A percentile compares a stretch with the other conserved stretches of the same genome.
phyloP scores from a whole-genome alignment of 1,284 basidiomycete species.

The Leccinum angustisporum region DNA sequence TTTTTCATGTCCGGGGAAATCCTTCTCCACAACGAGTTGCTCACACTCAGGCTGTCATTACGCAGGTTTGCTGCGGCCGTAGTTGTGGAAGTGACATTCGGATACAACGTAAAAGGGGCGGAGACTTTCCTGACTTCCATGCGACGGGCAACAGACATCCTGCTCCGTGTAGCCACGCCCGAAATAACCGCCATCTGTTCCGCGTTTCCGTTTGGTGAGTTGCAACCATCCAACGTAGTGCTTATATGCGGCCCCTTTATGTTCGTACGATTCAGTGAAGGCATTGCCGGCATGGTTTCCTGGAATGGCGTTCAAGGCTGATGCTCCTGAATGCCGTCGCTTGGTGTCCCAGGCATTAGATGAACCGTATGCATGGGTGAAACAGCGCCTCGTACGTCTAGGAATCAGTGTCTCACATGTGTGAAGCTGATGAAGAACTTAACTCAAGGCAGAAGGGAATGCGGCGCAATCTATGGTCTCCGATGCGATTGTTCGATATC shows the following conservation, averaged over 20 bases:
- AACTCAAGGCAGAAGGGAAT: background rate
- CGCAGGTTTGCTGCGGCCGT: background rate
- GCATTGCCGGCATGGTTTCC: background rate
- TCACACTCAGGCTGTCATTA: background rate
- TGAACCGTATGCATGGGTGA: background rate
- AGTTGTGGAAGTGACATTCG: background rate
- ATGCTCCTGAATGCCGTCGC: background rate
- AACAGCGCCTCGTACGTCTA: background rate
- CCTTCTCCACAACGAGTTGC: too few species aligned
- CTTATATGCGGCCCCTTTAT: background rate
- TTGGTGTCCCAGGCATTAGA: background rate
- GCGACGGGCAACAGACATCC: background rate
- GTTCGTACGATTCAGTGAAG: background rate
- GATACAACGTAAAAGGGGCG: background rate
- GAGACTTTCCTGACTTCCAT: background rate
- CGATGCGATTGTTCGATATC: background rate
- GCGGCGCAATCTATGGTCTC: background rate
- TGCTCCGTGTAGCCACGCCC: background rate
- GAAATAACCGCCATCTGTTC: background rate
- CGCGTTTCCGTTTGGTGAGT: background rate
- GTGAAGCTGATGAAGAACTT: background rate
- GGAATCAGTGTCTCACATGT: background rate
- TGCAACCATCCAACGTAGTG: background rate
- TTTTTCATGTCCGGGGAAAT: constrained; percentile 3
- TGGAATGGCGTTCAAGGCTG: background rate